phyloP scores from a whole-genome alignment of 179 eudicot genomes.

The Beta lomatogona region DNA sequence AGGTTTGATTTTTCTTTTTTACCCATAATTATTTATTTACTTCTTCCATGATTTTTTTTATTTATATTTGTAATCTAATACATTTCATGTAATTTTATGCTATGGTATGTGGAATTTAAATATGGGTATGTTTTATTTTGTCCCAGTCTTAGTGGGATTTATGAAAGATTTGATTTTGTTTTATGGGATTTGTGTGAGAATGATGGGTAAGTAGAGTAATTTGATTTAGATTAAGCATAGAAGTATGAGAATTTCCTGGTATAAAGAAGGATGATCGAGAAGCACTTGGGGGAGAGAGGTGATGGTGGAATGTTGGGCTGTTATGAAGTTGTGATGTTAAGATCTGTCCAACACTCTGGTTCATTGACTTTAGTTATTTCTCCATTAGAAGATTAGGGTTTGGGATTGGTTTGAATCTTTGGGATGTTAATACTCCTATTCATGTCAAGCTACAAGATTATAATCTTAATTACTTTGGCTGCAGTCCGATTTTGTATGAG shows the following conservation, averaged over 20 bases:
- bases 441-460: background rate
- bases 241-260: background rate
- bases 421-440: background rate
- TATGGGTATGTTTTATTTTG: background rate
- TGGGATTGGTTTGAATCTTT: background rate
- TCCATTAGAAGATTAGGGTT: background rate
- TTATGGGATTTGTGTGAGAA: background rate
- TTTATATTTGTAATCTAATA: background rate
- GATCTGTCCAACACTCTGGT: slow-evolving; percentile 4
- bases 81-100: background rate
- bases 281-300: background rate
- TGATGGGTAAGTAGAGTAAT: background rate
- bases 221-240: background rate
- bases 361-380: background rate
- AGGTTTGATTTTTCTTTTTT: slow-evolving; percentile 41
- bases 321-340: background rate
- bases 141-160: slow-evolving; percentile 16
- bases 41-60: background rate
- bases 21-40: background rate
- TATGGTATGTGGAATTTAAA: slow-evolving; percentile 4
- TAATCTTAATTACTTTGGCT: background rate
- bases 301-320: background rate
- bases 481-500: background rate
- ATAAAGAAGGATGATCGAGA: background rate
- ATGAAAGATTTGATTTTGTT: slow-evolving; percentile 1